Evolutionary conservation across 176 grass and related monocot genomes (phyloP).

Genomic region (Musa itinerans): DNA sequence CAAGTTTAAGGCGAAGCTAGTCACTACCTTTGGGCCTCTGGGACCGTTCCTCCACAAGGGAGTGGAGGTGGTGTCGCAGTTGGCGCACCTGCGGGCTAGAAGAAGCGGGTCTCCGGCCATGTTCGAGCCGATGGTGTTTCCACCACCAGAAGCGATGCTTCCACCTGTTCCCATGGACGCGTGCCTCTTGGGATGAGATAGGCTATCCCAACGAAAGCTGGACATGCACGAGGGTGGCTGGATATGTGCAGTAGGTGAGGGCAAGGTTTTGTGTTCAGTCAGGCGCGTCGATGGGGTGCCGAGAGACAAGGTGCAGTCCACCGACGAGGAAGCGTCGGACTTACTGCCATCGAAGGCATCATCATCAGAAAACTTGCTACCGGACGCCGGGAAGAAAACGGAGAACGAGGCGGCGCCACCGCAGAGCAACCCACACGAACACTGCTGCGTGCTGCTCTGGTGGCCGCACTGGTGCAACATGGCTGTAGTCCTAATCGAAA

Average conservation of each 20-base stretch:
- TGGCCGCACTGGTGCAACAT: constrained; percentile 45
- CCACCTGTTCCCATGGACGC: not conserved
- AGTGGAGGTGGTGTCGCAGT: constrained; percentile 88
- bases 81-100: constrained; percentile 58
- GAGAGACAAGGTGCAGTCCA: constrained; percentile 94
- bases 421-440: constrained; percentile 53
- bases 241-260: not conserved
- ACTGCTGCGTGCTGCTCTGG: constrained; percentile 11
- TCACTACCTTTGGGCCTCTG: constrained; percentile 73
- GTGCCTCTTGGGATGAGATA: constrained; percentile 10
- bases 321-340: constrained; percentile 19
- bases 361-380: not conserved
- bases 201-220: constrained; percentile 40
- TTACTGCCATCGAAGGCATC: constrained; percentile 29
- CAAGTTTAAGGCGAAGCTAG: not conserved
- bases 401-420: constrained; percentile 42
- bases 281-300: constrained; percentile 84
- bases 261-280: constrained; percentile 31
- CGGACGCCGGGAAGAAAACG: constrained; percentile 11
- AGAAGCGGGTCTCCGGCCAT: constrained; percentile 18
- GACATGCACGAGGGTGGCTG: not conserved
- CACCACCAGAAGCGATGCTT: constrained; percentile 12
- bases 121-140: not conserved
- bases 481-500: not conserved
- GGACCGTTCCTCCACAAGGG: constrained; percentile 93